Conservation (phyloP, 495 filamentous ascomycete genomes). For the Aspergillus nanangensis region DNA sequence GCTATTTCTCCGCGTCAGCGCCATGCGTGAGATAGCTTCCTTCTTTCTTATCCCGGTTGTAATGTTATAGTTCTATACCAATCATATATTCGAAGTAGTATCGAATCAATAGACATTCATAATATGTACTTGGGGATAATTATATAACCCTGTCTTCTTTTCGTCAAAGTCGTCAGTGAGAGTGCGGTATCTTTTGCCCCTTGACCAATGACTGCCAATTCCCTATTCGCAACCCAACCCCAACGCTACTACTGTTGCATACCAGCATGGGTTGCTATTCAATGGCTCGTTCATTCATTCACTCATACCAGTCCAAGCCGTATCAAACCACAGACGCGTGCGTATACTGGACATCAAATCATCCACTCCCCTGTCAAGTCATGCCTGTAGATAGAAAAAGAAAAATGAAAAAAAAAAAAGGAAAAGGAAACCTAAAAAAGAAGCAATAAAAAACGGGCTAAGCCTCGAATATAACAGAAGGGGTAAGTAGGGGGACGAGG, state of each 20-base stretch:
- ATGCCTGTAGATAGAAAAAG: no score
- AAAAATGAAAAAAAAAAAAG: conserved; percentile 2
- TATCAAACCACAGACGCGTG: no score
- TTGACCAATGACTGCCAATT: no score
- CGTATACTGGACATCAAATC: not conserved
- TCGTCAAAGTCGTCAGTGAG: not conserved
- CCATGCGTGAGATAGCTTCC: not conserved
- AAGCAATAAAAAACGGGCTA: no score
- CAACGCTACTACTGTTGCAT: no score
- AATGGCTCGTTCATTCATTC: conserved; percentile 39
- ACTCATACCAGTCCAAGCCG: conserved; percentile 29
- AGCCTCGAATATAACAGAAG: no score
- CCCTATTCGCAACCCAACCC: no score
- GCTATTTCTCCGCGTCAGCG: not conserved
- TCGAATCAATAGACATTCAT: not conserved
- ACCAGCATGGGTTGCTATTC: no score
- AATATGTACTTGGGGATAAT: not conserved
- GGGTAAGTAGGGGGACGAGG: no score
- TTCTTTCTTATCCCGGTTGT: conserved; percentile 1
- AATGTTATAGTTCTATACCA: not conserved
- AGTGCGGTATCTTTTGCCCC: no score
- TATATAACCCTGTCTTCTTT: not conserved
- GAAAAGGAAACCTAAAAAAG: conserved; percentile 3
- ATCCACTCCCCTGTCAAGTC: not conserved
- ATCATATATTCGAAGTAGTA: not conserved